Conservation (phyloP, 352 stramenopile species). For the Pythium insidiosum region DNA sequence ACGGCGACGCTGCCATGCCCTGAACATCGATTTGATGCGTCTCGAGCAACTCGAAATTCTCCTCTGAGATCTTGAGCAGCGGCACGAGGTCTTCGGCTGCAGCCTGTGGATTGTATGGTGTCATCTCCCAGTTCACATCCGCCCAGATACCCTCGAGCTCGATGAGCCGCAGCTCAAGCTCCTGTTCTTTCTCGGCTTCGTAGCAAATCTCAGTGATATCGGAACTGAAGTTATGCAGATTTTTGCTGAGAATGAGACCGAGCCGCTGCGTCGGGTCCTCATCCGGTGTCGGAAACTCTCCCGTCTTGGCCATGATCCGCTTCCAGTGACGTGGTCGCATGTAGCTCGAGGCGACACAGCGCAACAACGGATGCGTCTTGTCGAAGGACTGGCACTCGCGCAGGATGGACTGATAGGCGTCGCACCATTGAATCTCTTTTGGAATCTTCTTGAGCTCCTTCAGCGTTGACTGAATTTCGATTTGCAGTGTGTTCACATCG, state of each 20-base stretch:
- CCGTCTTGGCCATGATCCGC: slow-evolving; percentile 85
- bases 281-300: slow-evolving; percentile 89
- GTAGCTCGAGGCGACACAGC: slow-evolving; percentile 66
- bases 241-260: slow-evolving; percentile 87
- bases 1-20: slow-evolving; percentile 93
- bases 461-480: slow-evolving; percentile 89
- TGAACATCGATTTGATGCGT: slow-evolving; percentile 96
- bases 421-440: slow-evolving; percentile 90
- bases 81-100: slow-evolving; percentile 82
- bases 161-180: slow-evolving; percentile 89
- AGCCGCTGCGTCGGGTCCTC: slow-evolving; percentile 89
- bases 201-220: slow-evolving; percentile 97
- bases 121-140: slow-evolving; percentile 92
- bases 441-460: slow-evolving; percentile 92
- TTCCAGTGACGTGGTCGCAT: slow-evolving; percentile 95
- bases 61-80: slow-evolving; percentile 89
- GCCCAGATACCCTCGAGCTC: slow-evolving; percentile 90
- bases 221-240: slow-evolving; percentile 91
- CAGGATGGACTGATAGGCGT: slow-evolving; percentile 84
- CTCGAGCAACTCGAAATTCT: slow-evolving; percentile 96
- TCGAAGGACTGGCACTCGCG: slow-evolving; percentile 77
- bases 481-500: slow-evolving; percentile 91
- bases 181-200: slow-evolving; percentile 94
- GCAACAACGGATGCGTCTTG: slow-evolving; percentile 77
- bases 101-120: slow-evolving; percentile 77